Base-by-base conservation (phyloP, 805 yeast species). In the Cyberlindnera euphorbiae region DNA sequence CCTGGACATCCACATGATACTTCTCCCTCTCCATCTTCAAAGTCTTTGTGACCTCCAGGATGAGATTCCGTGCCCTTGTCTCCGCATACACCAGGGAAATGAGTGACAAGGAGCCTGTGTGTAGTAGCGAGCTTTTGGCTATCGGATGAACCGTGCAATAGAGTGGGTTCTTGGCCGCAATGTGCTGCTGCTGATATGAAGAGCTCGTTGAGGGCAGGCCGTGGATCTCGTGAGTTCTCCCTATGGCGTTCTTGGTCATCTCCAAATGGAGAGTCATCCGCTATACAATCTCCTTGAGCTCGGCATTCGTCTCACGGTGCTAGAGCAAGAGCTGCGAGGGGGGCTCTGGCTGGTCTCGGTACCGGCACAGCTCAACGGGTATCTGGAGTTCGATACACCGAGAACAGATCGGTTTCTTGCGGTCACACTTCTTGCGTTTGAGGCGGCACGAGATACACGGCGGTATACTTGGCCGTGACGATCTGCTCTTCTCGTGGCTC, bases 361-460 rank as follows among this genome's bases (percentile, higher is more conserved):
- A 33, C 25, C 34, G 29, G 28, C 42, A 39, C 24, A 39, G 31
- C 21, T 31, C 38, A 15, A 4, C 10, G 15, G 43, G 43, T 6
- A 39, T 36, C 7, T 39, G 39, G 11, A 35, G 29, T 28, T 35
- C 36, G 11, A 35, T 32, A 25, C 43, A 39, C 4, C 43, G 36
- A 6, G 39, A 11, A 24, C 43, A 39, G 12, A 29, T 21, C 8
- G 43, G 43, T 29, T 19, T 14, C 14, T 15, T 9, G 11, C 43
- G 21, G 16, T 39, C 43, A 14, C 39, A 35, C 28, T 29, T 35
- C 36, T 35, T 39, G 10, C 43, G 15, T 18, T 35, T 35, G 15
- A 39, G 29, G 1, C 39, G 39, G 12, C 43, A 39, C 11, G 39
- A 35, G 14, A 39, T 26, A 18, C 42, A 38, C 4, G 42, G 37